Evolutionary conservation across 177 flowering plant genomes (phyloP).

Genomic region (Telopea speciosissima): DNA sequence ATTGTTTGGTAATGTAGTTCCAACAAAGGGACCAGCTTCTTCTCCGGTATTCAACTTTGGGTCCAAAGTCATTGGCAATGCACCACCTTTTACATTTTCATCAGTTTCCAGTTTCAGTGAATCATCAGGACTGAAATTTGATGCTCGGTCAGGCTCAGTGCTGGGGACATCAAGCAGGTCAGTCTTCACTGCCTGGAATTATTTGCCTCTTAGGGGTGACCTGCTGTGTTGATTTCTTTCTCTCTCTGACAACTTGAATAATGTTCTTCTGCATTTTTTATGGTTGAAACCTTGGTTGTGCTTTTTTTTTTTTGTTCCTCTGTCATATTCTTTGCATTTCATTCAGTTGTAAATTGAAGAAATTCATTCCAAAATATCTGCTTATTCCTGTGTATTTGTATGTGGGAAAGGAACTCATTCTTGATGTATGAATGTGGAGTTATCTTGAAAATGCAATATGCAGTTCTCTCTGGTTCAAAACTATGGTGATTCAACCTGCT

Average conservation of each 20-base stretch:
- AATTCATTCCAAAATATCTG: no score
- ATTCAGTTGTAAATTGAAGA: no score
- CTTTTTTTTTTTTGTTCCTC: neutral
- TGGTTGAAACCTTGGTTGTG: neutral
- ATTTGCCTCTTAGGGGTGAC: no score
- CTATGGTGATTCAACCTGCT: no score
- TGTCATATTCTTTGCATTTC: no score
- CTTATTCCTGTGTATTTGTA: no score
- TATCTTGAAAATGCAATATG: neutral
- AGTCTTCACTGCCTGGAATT: slow-evolving; percentile 9
- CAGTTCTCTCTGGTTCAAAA: neutral
- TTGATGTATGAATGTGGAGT: neutral
- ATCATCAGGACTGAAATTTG: slow-evolving; percentile 13
- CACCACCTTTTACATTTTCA: slow-evolving; percentile 13
- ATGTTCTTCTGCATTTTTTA: neutral
- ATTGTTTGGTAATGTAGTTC: slow-evolving; percentile 12
- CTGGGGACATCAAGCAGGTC: slow-evolving; percentile 40
- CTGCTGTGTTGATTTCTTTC: no score
- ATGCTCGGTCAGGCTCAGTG: slow-evolving; percentile 18
- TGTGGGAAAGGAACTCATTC: neutral
- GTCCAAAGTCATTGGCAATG: slow-evolving; percentile 18
- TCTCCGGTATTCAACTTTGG: slow-evolving; percentile 22
- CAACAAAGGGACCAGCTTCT: slow-evolving; percentile 25
- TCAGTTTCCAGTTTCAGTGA: slow-evolving; percentile 17
- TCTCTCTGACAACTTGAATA: no score